These are phyloP conservation scores for Ceratocystis papillata DNA, from an alignment of 2,329 filamentous ascomycete species.

Conservation along the genomic window DNA sequence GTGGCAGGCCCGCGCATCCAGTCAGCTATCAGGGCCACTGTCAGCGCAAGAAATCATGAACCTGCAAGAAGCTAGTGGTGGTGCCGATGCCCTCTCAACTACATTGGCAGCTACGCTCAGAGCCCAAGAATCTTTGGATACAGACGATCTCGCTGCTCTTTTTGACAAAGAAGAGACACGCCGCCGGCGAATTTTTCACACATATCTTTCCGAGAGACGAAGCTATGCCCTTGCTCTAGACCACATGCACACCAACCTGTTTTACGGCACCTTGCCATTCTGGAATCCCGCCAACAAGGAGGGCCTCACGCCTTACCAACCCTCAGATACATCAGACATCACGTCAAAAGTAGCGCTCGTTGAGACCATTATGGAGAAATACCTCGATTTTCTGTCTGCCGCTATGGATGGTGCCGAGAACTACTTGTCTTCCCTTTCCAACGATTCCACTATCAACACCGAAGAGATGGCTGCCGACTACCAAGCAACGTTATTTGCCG, in stretches of 20 bases:
- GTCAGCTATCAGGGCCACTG: slow-evolving; percentile 58
- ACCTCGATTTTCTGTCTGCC: slow-evolving; percentile 38
- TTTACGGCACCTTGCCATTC: slow-evolving; percentile 35
- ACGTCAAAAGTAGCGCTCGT: slow-evolving; percentile 15
- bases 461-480: slow-evolving; percentile 50
- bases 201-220: slow-evolving; percentile 61
- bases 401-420: slow-evolving; percentile 42
- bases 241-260: slow-evolving; percentile 41
- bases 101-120: slow-evolving; percentile 46
- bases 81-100: slow-evolving; percentile 48
- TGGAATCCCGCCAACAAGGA: slow-evolving; percentile 25
- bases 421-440: slow-evolving; percentile 42
- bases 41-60: slow-evolving; percentile 70
- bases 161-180: slow-evolving; percentile 55
- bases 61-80: slow-evolving; percentile 61
- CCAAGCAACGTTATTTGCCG: slow-evolving; percentile 52
- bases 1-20: slow-evolving; percentile 68
- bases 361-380: slow-evolving; percentile 32
- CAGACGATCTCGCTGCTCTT: slow-evolving; percentile 44
- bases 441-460: slow-evolving; percentile 39
- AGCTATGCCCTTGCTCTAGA: slow-evolving; percentile 56
- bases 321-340: slow-evolving; percentile 13
- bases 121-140: slow-evolving; percentile 38
- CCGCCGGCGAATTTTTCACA: slow-evolving; percentile 55
- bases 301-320: slow-evolving; percentile 25